Percentiles rank a stretch among this genome's conserved stretches.
Conservation (phyloP, 192 early-diverging fungal species). For the Ambispora gerdemannii region DNA sequence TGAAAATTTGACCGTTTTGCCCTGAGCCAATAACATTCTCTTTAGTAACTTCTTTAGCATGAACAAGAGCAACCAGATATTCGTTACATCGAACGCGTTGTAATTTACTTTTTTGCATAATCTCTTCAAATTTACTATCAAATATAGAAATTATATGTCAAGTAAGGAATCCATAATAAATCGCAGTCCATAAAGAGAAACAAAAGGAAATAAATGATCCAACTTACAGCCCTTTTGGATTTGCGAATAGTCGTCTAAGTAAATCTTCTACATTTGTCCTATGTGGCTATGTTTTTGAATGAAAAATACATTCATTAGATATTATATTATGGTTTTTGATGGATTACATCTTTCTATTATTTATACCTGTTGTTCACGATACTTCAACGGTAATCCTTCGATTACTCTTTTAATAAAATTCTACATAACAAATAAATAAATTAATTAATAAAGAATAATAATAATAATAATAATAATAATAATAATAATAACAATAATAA, state of each 20-base stretch:
- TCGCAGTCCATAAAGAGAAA: background rate
- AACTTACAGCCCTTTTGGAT: constrained; percentile 8
- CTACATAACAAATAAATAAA: background rate
- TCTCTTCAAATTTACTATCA: background rate
- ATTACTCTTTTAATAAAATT: constrained; percentile 1
- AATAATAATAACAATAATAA: too few relatives aligned
- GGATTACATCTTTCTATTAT: too few relatives aligned
- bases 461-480: too few relatives aligned
- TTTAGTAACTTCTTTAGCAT: constrained; percentile 5
- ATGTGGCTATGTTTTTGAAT: constrained; percentile 1
- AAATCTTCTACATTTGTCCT: background rate
- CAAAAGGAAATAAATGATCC: background rate
- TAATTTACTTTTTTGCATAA: background rate
- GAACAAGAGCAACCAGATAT: constrained; percentile 3
- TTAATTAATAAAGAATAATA: background rate
- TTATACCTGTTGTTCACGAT: constrained; percentile 10
- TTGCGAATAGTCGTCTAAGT: background rate
- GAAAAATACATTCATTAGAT: background rate
- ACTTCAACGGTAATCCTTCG: constrained; percentile 3
- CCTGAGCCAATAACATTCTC: too few relatives aligned
- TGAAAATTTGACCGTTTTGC: background rate
- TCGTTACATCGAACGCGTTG: constrained; percentile 8
- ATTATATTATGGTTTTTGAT: background rate
- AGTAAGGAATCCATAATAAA: too few relatives aligned
- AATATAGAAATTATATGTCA: background rate